Evolutionary conservation across 345 rosid species (phyloP).

Genomic region (Populus davidiana): DNA sequence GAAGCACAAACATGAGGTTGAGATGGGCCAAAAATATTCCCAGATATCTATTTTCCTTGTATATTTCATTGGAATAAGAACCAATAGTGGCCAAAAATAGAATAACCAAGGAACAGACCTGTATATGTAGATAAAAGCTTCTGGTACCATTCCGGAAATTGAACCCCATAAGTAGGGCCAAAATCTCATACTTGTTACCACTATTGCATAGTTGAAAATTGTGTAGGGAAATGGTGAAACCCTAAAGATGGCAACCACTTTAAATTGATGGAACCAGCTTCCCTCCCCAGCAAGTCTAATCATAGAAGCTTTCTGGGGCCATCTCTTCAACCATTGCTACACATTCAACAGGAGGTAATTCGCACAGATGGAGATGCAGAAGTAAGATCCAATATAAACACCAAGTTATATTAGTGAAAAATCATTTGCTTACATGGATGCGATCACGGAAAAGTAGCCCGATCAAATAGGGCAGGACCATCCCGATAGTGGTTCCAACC

Average conservation of each 20-base stretch:
- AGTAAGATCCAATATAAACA: not conserved
- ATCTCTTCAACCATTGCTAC: slow-evolving; percentile 92
- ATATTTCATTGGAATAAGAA: not conserved
- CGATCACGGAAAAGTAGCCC: slow-evolving; percentile 84
- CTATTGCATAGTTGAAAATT: slow-evolving; percentile 88
- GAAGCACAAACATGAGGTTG: not conserved
- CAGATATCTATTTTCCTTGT: not conserved
- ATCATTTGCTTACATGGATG: slow-evolving; percentile 56
- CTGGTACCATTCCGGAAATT: slow-evolving; percentile 91
- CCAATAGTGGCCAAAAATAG: not conserved
- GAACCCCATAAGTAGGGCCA: slow-evolving; percentile 93
- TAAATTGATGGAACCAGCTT: slow-evolving; percentile 91
- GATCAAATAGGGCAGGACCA: slow-evolving; percentile 76
- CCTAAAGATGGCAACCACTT: slow-evolving; percentile 84
- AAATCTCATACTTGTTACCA: slow-evolving; percentile 76
- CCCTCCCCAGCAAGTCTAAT: slow-evolving; percentile 90
- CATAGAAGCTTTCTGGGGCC: slow-evolving; percentile 88
- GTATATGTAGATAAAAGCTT: slow-evolving; percentile 93
- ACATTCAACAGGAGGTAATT: slow-evolving; percentile 11
- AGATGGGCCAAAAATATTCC: not conserved
- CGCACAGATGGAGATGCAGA: not conserved
- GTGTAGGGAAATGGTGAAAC: slow-evolving; percentile 98
- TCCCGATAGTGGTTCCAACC: slow-evolving; percentile 93
- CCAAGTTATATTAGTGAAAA: not conserved
- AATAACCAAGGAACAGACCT: slow-evolving; percentile 42